Conservation (phyloP, 108 stramenopile species). For the Cyclotella kingstonii region DNA sequence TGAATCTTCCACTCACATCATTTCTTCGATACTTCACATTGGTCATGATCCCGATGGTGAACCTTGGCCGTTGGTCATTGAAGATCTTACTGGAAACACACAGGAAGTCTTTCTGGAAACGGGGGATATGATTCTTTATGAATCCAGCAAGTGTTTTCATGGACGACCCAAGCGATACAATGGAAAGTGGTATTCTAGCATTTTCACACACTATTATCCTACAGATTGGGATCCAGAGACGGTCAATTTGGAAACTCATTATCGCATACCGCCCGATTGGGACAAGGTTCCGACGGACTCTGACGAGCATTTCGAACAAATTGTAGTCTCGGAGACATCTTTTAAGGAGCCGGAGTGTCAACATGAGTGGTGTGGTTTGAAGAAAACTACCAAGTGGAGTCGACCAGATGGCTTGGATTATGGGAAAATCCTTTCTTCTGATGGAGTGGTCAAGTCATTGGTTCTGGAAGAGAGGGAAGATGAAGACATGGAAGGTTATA, state of each 20-base stretch:
- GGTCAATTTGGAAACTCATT: constrained; percentile 55
- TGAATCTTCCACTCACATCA: constrained; percentile 52
- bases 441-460: constrained; percentile 18
- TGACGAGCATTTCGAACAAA: constrained; percentile 21
- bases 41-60: constrained; percentile 42
- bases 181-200: constrained; percentile 68
- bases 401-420: constrained; percentile 11
- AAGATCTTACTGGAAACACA: constrained; percentile 54
- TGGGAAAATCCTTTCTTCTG: constrained; percentile 15
- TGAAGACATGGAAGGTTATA: no score
- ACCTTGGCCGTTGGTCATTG: constrained; percentile 56
- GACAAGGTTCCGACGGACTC: constrained; percentile 15
- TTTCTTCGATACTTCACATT: constrained; percentile 54
- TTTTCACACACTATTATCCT: constrained; percentile 83
- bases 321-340: constrained; percentile 60
- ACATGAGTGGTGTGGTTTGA: constrained; percentile 64
- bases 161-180: constrained; percentile 70
- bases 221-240: constrained; percentile 43
- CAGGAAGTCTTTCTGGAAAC: constrained; percentile 33
- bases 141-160: constrained; percentile 80
- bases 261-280: constrained; percentile 63
- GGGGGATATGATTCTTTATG: constrained; percentile 83
- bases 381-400: constrained; percentile 49
- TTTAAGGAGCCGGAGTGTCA: constrained; percentile 70
- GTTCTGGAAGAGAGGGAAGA: not conserved